Conservation (phyloP, 2,329 filamentous ascomycete species). For the Purpureocillium lavendulum region DNA sequence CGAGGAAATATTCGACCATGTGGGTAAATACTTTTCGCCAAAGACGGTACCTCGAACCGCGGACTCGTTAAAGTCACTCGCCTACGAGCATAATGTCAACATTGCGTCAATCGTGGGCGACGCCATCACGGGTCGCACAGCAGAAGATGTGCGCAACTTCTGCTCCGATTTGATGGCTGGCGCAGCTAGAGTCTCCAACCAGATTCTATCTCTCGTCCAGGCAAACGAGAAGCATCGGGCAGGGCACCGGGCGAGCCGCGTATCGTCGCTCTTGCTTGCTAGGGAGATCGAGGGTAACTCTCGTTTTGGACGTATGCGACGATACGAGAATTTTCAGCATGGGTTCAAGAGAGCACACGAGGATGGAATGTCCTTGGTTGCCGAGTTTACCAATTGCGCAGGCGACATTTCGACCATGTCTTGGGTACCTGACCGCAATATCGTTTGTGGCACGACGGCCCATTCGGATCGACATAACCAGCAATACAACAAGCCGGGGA, state of each 20-base stretch:
- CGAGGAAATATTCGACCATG: constrained; percentile 5
- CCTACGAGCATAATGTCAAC: constrained; percentile 13
- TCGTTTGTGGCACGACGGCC: constrained; percentile 54
- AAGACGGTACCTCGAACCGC: constrained; percentile 8
- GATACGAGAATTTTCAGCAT: constrained; percentile 35
- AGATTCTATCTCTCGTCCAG: constrained; percentile 17
- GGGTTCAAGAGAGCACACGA: constrained; percentile 37
- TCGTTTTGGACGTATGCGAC: constrained; percentile 30
- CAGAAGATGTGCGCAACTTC: constrained; percentile 20
- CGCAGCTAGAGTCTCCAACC: constrained; percentile 5
- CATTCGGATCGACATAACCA: constrained; percentile 57
- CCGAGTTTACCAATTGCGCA: constrained; percentile 52
- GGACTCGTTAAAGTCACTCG: constrained; percentile 12
- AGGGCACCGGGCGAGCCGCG: constrained; percentile 11
- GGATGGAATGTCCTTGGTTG: constrained; percentile 39
- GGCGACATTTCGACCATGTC: constrained; percentile 51
- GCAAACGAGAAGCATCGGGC: constrained; percentile 6
- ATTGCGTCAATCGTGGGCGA: constrained; percentile 14
- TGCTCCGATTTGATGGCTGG: constrained; percentile 20
- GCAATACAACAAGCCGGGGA: constrained; percentile 58
- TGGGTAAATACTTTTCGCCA: constrained; percentile 8
- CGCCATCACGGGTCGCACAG: constrained; percentile 13
- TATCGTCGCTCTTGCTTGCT: constrained; percentile 36
- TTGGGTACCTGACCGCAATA: constrained; percentile 45
- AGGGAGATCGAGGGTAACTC: constrained; percentile 40